Conservation (phyloP, 352 stramenopile genomes). For the Discostella stelligera region DNA sequence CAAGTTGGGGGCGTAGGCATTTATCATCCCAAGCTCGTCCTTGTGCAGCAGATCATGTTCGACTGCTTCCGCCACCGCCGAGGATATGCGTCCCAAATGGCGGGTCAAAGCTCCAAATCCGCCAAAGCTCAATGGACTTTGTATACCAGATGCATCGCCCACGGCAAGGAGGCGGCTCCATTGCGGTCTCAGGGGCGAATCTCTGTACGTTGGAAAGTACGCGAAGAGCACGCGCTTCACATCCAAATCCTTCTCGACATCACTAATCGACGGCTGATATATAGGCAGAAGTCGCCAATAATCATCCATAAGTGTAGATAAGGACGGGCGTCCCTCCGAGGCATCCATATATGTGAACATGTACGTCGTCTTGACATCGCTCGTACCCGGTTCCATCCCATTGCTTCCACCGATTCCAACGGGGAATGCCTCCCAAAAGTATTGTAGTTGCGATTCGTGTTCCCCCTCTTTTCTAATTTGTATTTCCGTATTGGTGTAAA, state of each 20-base stretch:
- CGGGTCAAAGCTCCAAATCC: slow-evolving; percentile 85
- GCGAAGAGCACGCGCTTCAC: slow-evolving; percentile 83
- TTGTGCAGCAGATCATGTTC: slow-evolving; percentile 78
- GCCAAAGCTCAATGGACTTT: slow-evolving; percentile 86
- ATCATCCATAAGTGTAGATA: slow-evolving; percentile 83
- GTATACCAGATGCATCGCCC: slow-evolving; percentile 84
- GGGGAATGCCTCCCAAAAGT: slow-evolving; percentile 88
- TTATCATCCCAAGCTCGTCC: slow-evolving; percentile 82
- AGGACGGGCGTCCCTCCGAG: slow-evolving; percentile 62
- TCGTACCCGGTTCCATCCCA: slow-evolving; percentile 54
- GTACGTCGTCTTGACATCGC: slow-evolving; percentile 85
- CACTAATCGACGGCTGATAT: slow-evolving; percentile 77
- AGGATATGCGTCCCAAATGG: slow-evolving; percentile 78
- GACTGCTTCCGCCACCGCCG: slow-evolving; percentile 78
- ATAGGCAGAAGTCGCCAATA: slow-evolving; percentile 84
- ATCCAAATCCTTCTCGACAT: slow-evolving; percentile 74
- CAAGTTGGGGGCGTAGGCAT: slow-evolving; percentile 85
- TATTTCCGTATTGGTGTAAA: slow-evolving; percentile 84
- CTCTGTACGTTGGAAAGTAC: slow-evolving; percentile 85
- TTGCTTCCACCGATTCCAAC: slow-evolving; percentile 67
- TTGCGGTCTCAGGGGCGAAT: slow-evolving; percentile 79
- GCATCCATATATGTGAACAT: slow-evolving; percentile 88
- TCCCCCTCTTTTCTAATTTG: slow-evolving; percentile 52
- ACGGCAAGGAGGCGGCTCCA: slow-evolving; percentile 82
- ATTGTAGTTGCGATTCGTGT: slow-evolving; percentile 69